Evolutionary conservation across 306 rosid species (phyloP), one percentile per base, ranked within the genome.

Genomic region (Oxytropis ochrocephala): DNA sequence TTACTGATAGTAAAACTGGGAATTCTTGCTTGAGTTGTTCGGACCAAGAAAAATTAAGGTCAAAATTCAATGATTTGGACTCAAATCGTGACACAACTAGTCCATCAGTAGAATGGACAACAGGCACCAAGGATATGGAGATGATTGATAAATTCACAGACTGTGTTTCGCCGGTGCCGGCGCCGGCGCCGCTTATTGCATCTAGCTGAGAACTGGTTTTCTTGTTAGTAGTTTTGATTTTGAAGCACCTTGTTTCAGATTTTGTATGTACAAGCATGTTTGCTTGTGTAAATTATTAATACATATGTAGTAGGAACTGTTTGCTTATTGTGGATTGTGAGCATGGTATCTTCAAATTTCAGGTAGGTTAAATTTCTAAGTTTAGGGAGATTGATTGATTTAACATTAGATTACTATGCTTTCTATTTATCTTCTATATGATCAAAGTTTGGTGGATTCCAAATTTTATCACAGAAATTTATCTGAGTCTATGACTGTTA

Each of bases 201-300:
- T 83, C 86, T 62, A 82, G 77, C 41, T 77, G 62, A 70, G 62
- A 70, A 52, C 58, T 72, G 32, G 12, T 72, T 73, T 60, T 41
- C 49, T 42, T 41, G 32, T 47, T 49, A 11, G n/a, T 7, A 13
- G 60, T 16, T 65, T 64, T 30, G 0, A 3, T 30, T 30, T 68
- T 65, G 19, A 24, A 72, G 82, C 27, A 30, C 44, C 75, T 58
- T 55, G 60, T 64, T 81, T 70, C 79, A 65, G 53, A 72, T 79
- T 73, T 78, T 73, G 69, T 76, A 75, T 78, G 70, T 47, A 68
- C 78, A 70, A 70, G 80, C 74, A 63, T 41, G 79, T 60, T 84
- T 79, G 75, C 79, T 79, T 73, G 75, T 86, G 88, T 85, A 85
- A 55, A 86, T 84, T 64, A 67, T 24, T 24, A 24, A 24, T 24